Evolutionary conservation across 1,284 basidiomycete species (phyloP), one percentile per base, ranked within the genome.

Genomic region (Sphagnurus paluster): DNA sequence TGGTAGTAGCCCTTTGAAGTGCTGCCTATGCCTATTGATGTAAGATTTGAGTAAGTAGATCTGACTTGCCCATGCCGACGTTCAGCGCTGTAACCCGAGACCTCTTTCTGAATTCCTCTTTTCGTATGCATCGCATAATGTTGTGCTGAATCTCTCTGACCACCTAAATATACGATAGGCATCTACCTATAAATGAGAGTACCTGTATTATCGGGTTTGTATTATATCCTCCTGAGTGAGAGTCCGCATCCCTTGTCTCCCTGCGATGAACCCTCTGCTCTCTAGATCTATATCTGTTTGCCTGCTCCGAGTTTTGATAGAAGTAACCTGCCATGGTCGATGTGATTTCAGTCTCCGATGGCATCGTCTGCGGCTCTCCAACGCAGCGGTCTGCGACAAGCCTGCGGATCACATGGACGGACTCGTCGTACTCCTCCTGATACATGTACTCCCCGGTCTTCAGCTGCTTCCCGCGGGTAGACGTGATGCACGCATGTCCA

Each of bases 401-500:
- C 19, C 28, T 24, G 11, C 30, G 29, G 28, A 19, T 25, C 39
- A 14, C 33, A 4, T 9, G 11, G 17, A 14, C 23, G 5, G 45
- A 47, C 19, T 36, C 29, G 4, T 42, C 30, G 17, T 42, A 55
- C 38, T 52, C 53, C n/a, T 39, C 32, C 33, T 42, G 24, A 28
- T 41, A 50, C 44, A 32, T 43, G 26, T 26, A 39, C 19, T 20
- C 14, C 11, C 48, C 48, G n/a, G 37, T 19, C 23, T 46, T 44
- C 26, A 48, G 30, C 46, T 36, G 20, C 38, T 56, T 58, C 35
- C 62, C 62, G 26, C 55, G 55, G 7, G 50, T 50, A 16, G 68
- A 58, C 1, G 70, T 69, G n/a, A 72, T 54, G 38, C 70, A 72
- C 16, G 65, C 71, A 39, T 69, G 65, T 0, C 60, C 68, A 1